phyloP scores from a whole-genome alignment of 148 eudicot species.

The Spergularia marina region DNA sequence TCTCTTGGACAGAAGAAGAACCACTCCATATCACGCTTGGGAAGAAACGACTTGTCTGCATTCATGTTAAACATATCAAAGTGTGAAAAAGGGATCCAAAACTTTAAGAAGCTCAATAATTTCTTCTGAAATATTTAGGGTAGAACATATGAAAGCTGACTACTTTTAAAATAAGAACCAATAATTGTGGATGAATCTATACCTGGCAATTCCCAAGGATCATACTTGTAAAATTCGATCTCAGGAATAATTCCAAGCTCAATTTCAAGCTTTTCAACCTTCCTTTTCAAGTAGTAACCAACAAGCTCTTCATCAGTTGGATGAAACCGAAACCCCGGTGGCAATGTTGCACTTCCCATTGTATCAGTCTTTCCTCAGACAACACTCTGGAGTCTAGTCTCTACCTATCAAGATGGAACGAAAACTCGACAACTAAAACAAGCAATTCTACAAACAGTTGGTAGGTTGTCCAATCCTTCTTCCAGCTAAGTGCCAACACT shows the following conservation, averaged over 20 bases:
- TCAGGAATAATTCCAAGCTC: conserved; percentile 86
- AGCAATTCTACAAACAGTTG: conserved; percentile 36
- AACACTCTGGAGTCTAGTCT: background rate
- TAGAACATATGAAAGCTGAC: conserved; percentile 26
- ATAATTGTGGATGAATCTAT: conserved; percentile 3
- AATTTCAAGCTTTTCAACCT: conserved; percentile 60
- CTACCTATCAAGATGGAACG: conserved; percentile 12
- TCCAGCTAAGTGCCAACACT: conserved; percentile 44
- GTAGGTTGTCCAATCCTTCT: conserved; percentile 11
- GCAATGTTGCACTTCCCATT: conserved; percentile 63
- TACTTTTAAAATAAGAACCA: conserved; percentile 26
- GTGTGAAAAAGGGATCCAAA: conserved; percentile 20
- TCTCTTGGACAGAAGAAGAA: conserved; percentile 88
- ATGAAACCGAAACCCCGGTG: conserved; percentile 86
- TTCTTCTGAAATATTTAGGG: conserved; percentile 15
- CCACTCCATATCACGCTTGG: conserved; percentile 83
- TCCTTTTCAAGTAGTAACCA: conserved; percentile 74
- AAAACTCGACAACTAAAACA: conserved; percentile 16
- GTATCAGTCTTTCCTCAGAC: conserved; percentile 18
- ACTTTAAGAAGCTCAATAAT: conserved; percentile 7
- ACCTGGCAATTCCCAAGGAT: conserved; percentile 97
- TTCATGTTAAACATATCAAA: conserved; percentile 16
- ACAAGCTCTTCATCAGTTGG: conserved; percentile 79
- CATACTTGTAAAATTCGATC: conserved; percentile 70
- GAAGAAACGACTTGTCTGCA: conserved; percentile 84